phyloP scores from a whole-genome alignment of 2,329 filamentous ascomycete genomes.

The Monilinia polystroma region DNA sequence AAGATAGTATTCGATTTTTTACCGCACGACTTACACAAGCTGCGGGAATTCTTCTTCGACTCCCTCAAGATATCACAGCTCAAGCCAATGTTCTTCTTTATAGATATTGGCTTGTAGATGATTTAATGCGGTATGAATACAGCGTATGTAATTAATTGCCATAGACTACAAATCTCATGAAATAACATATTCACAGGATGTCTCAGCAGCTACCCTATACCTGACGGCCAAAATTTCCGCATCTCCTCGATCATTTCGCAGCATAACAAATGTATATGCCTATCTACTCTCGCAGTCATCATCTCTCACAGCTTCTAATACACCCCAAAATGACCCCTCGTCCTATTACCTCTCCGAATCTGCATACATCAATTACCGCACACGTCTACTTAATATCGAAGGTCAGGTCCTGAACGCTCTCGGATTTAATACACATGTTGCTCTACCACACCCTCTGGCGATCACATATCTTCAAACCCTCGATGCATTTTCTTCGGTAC shows the following conservation, averaged over 20 bases:
- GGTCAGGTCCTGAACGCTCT: slow-evolving; percentile 72
- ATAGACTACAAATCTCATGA: neutral
- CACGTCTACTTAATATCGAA: slow-evolving; percentile 70
- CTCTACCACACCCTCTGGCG: slow-evolving; percentile 80
- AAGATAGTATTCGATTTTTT: slow-evolving; percentile 69
- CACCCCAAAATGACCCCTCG: slow-evolving; percentile 44
- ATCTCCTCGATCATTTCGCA: slow-evolving; percentile 71
- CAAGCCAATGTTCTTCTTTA: slow-evolving; percentile 81
- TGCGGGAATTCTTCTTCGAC: slow-evolving; percentile 74
- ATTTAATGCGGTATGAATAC: slow-evolving; percentile 58
- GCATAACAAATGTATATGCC: slow-evolving; percentile 79
- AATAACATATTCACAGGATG: slow-evolving; percentile 55
- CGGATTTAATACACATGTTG: slow-evolving; percentile 80
- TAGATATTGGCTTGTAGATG: slow-evolving; percentile 69
- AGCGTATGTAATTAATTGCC: slow-evolving; percentile 29
- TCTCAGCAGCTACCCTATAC: slow-evolving; percentile 79
- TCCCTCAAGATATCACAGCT: slow-evolving; percentile 83
- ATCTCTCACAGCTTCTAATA: slow-evolving; percentile 28
- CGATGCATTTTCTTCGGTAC: slow-evolving; percentile 54
- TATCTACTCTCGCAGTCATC: slow-evolving; percentile 70
- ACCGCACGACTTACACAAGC: slow-evolving; percentile 74
- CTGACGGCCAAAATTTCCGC: slow-evolving; percentile 80
- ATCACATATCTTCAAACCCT: slow-evolving; percentile 92
- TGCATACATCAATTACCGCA: slow-evolving; percentile 64
- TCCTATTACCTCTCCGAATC: slow-evolving; percentile 72